Base-by-base conservation (phyloP, 192 early-diverging fungal species). In the Coemansia sp. region DNA sequence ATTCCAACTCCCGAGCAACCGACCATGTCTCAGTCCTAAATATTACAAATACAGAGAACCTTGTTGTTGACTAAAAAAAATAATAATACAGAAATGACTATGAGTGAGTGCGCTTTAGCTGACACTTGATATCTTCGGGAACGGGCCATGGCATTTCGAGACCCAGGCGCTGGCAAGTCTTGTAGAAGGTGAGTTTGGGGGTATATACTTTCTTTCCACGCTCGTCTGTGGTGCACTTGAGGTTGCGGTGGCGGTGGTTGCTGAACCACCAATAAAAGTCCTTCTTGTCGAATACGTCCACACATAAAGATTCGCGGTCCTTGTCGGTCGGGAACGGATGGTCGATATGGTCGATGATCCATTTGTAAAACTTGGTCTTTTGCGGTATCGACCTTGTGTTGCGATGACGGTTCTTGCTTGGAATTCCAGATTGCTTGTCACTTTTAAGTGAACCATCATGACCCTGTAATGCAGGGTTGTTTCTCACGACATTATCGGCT, bases 1-100 rank as follows among this genome's bases (percentile, higher is more conserved):
- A 99, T 99, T 68, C 93, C 94, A 5, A 19, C 66, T 2, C 61
- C 62, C 17, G 65, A 59, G 6, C 45, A 68, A 39, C 75, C 83
- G 4, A 51, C 51, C 20, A 78, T 78, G 68, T 78, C 80, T 11
- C 62, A 60, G 10, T 24, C 48, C 1, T 76, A 72, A 22, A 22
- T 56, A 17, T 56, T 31, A 12, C 15, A 5, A 60, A 60, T 38
- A 60, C 20, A 15, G 7, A 38, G 36, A 31, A 24, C 24, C 20
- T 1, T 55, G 51, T 9, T 56, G 34, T 36, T 36, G 34, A 36
- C 34, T 36, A 36, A 36, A 36, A 36, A 36, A 8, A 36, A 6
- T 32, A 4, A 29, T 31, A 29, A 12, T 27, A 53, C 38, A 39
- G 24, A 24, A 24, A 24, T 24, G 24, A 24, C 24, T 24, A 24